These are phyloP conservation scores for Helotiales sp. DNA, from an alignment of 2,329 filamentous ascomycete genomes.

Conservation along the genomic window DNA sequence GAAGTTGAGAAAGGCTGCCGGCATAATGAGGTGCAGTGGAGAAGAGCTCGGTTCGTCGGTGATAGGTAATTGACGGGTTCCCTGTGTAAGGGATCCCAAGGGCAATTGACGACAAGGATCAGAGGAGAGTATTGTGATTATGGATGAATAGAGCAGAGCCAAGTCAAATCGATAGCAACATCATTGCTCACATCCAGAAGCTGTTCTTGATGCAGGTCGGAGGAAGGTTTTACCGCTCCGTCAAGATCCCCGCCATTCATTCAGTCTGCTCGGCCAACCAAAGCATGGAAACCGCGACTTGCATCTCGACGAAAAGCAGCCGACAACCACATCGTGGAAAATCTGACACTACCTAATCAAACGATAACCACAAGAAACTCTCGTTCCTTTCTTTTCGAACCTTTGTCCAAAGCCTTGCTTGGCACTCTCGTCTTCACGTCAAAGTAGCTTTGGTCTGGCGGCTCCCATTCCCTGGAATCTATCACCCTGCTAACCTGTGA, in stretches of 20 bases:
- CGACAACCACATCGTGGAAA: neutral
- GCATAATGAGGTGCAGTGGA: constrained; percentile 32
- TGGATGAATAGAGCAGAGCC: too few species aligned
- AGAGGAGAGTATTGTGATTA: too few species aligned
- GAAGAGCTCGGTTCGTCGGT: neutral
- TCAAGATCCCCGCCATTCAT: neutral
- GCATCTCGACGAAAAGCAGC: neutral
- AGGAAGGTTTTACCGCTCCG: too few species aligned
- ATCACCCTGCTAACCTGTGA: constrained; percentile 40
- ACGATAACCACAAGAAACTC: neutral
- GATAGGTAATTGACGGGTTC: neutral
- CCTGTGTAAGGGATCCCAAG: too few species aligned
- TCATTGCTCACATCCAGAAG: too few species aligned
- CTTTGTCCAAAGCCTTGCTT: neutral
- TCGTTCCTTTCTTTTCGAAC: neutral
- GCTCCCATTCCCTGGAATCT: constrained; percentile 1
- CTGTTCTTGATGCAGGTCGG: too few species aligned
- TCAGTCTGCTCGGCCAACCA: constrained; percentile 7
- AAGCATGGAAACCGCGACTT: neutral
- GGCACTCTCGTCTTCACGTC: neutral
- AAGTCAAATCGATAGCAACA: too few species aligned
- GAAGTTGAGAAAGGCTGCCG: constrained; percentile 22
- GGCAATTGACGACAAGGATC: too few species aligned
- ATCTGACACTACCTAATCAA: neutral
- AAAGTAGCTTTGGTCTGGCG: neutral